Evolutionary conservation across 331 rosid species (phyloP), one percentile per base, ranked within the genome.

Genomic region (Prunus yedoensis): DNA sequence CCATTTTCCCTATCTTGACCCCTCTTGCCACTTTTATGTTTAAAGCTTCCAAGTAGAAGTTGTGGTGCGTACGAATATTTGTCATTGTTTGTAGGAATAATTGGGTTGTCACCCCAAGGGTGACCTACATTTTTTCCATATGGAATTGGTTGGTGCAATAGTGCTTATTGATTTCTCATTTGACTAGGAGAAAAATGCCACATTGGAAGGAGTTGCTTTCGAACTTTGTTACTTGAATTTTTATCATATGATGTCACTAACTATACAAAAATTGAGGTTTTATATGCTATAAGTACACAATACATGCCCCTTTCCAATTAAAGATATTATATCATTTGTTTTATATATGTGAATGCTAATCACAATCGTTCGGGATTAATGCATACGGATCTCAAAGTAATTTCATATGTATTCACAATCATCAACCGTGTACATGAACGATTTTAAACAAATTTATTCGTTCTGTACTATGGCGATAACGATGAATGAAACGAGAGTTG

Each of bases 1-100:
- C 41, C 71, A 74, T 77, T 74, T 69, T 47, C 35, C n/a, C 59
- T 53, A 23, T 12, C 41, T 27, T 27, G 66, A 60, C 16, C 65
- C 18, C 43, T 38, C 43, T 52, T 17, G 7, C 4, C 57, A 5
- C 57, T 15, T 12, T 10, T 35, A 8, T 62, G 66, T 51, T 62
- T 14, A 61, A 65, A 61, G 74, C 72, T 56, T 67, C 23, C 35
- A 59, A 70, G 50, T n/a, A 50, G 47, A 69, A 16, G 45, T 45
- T 50, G 27, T 59, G 2, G 41, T 60, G 41, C 0, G 3, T 18
- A 70, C 25, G 47, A 70, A 51, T 28, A 50, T 70, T 25, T 46
- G 72, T 68, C 72, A 23, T 35, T 35, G 9, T 54, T 53, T n/a
- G 21, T 3, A 35, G 47, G 70, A 17, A 70, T 50, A 28, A 28